Conservation (phyloP, 257 asterid genomes). For the Lithospermum erythrorhizon region DNA sequence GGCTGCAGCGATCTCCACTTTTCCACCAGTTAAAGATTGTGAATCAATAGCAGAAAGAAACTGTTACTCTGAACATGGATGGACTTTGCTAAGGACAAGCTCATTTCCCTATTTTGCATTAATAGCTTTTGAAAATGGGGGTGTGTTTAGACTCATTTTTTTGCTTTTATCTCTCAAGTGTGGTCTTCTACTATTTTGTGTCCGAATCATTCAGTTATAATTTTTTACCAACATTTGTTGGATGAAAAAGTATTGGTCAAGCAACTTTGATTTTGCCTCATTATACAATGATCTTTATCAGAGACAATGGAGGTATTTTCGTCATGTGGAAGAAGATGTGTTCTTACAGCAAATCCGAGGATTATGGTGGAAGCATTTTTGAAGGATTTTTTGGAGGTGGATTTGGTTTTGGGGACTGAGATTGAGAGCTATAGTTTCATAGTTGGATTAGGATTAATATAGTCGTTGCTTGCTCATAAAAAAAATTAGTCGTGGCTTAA, state of each 20-base stretch:
- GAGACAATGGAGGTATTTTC: constrained; percentile 54
- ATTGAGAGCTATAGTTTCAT: constrained; percentile 19
- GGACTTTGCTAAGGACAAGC: constrained; percentile 44
- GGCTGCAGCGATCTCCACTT: constrained; percentile 5
- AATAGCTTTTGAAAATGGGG: constrained; percentile 44
- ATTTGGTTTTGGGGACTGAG: constrained; percentile 56
- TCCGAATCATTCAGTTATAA: constrained; percentile 46
- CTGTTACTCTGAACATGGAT: constrained; percentile 52
- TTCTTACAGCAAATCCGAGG: constrained; percentile 50
- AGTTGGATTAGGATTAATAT: no score
- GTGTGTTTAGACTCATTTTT: constrained; percentile 35
- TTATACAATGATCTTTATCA: constrained; percentile 36
- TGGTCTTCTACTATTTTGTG: constrained; percentile 37
- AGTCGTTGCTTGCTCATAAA: no score
- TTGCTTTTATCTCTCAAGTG: constrained; percentile 32
- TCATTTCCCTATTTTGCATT: constrained; percentile 51
- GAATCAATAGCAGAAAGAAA: constrained; percentile 37
- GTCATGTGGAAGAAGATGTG: constrained; percentile 44
- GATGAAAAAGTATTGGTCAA: constrained; percentile 16
- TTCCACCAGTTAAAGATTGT: constrained; percentile 40
- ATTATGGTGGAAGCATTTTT: constrained; percentile 55
- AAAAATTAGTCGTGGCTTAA: no score
- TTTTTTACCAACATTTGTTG: constrained; percentile 35
- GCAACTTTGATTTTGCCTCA: constrained; percentile 42
- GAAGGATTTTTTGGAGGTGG: constrained; percentile 51